phyloP scores from a whole-genome alignment of 345 rosid species.

The Euphorbia peplus region DNA sequence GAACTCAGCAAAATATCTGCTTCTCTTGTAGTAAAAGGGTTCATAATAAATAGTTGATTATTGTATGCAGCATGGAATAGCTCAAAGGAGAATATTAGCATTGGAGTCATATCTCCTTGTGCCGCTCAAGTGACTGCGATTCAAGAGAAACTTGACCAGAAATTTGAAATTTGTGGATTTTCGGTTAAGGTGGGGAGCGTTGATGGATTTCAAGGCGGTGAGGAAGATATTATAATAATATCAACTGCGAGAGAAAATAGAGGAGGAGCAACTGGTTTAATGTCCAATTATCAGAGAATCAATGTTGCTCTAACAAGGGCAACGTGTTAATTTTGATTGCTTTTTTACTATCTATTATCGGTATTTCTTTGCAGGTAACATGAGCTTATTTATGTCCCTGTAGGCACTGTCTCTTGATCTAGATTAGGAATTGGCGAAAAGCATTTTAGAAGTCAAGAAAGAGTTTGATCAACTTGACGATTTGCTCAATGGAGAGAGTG shows the following conservation, averaged over 20 bases:
- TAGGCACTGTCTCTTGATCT: slow-evolving; percentile 51
- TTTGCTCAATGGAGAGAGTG: slow-evolving; percentile 31
- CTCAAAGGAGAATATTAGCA: background rate
- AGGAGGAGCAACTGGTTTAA: slow-evolving; percentile 19
- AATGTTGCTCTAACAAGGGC: too few relatives aligned
- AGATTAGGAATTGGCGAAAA: slow-evolving; percentile 35
- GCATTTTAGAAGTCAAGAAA: slow-evolving; percentile 34
- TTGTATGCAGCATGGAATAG: slow-evolving; percentile 14
- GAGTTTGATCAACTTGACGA: slow-evolving; percentile 40
- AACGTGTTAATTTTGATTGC: background rate
- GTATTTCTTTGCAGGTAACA: background rate
- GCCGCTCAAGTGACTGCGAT: slow-evolving; percentile 17
- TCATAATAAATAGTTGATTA: too few relatives aligned
- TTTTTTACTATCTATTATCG: background rate
- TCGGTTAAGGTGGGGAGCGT: slow-evolving; percentile 16
- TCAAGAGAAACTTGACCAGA: slow-evolving; percentile 4
- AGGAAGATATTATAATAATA: slow-evolving; percentile 23
- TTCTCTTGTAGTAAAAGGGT: too few relatives aligned
- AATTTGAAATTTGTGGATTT: slow-evolving; percentile 13
- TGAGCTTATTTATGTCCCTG: background rate
- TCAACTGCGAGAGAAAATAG: slow-evolving; percentile 25
- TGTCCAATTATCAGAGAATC: slow-evolving; percentile 15
- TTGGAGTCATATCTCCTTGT: slow-evolving; percentile 25
- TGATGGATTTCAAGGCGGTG: slow-evolving; percentile 27
- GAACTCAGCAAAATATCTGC: too few relatives aligned